Evolutionary conservation across 352 stramenopile genomes (phyloP).

Genomic region (Phytophthora gonapodyides): DNA sequence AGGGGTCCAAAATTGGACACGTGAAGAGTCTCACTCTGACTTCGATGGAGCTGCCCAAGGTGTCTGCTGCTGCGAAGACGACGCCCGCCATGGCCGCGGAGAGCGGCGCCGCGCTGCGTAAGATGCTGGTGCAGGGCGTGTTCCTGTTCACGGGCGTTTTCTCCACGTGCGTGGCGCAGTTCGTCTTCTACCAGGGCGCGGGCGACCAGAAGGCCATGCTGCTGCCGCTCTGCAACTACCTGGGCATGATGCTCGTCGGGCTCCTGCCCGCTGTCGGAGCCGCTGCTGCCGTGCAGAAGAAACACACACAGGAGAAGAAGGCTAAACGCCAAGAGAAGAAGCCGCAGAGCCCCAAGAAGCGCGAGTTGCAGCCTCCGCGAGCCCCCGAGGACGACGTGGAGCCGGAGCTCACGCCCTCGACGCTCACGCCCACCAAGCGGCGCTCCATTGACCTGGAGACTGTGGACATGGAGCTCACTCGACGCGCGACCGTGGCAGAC

Average conservation of each 20-base stretch:
- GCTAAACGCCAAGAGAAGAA: constrained; percentile 2
- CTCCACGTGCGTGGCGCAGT: constrained; percentile 86
- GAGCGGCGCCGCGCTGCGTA: constrained; percentile 9
- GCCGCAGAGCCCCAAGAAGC: neutral
- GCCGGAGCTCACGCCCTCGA: constrained; percentile 29
- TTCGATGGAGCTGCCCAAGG: constrained; percentile 29
- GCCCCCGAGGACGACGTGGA: constrained; percentile 33
- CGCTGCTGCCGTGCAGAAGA: constrained; percentile 4
- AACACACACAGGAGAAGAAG: constrained; percentile 9
- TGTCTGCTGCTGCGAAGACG: constrained; percentile 6
- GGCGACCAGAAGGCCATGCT: constrained; percentile 85
- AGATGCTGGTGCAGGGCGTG: constrained; percentile 55
- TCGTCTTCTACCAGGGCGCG: constrained; percentile 84
- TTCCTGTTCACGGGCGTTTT: constrained; percentile 86
- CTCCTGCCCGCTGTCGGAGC: constrained; percentile 48
- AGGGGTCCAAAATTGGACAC: constrained; percentile 17
- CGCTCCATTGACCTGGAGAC: constrained; percentile 19
- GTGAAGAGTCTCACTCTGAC: neutral
- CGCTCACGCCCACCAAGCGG: constrained; percentile 10
- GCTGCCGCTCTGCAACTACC: constrained; percentile 86
- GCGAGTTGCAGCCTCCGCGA: constrained; percentile 1
- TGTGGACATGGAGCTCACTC: constrained; percentile 55
- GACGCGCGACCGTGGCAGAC: constrained; percentile 33
- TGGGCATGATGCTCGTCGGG: constrained; percentile 87
- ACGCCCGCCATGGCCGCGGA: constrained; percentile 2